Evolutionary conservation across 805 yeast genomes (phyloP).

Genomic region (Teunomyces pallodes): DNA sequence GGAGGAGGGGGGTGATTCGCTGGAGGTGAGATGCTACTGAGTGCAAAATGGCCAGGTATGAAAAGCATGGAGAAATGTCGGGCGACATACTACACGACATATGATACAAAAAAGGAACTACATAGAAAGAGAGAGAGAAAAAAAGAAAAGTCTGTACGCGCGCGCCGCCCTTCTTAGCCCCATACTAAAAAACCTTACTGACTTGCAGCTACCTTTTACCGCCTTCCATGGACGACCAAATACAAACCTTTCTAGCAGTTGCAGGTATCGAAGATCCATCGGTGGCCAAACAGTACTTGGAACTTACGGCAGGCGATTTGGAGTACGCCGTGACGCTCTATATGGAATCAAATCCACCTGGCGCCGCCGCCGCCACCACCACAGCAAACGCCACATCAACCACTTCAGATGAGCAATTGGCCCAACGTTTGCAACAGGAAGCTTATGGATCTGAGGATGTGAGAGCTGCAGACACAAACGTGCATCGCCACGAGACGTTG

Average conservation of each 20-base stretch:
- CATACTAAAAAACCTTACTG: too few species aligned
- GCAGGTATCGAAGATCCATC: constrained; percentile 70
- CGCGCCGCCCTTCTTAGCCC: not conserved
- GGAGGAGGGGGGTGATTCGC: not conserved
- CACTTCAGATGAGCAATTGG: constrained; percentile 36
- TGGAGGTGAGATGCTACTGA: not conserved
- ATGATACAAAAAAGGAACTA: not conserved
- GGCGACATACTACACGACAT: not conserved
- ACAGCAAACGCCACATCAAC: constrained; percentile 35
- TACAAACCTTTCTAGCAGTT: constrained; percentile 78
- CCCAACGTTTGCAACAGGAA: constrained; percentile 62
- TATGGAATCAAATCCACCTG: constrained; percentile 52
- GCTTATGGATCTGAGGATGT: constrained; percentile 43
- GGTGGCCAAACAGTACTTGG: constrained; percentile 73
- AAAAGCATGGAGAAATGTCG: not conserved
- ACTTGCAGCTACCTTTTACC: too few species aligned
- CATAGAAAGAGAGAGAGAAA: not conserved
- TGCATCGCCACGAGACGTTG: constrained; percentile 73
- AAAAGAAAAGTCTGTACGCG: not conserved
- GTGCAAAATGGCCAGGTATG: not conserved
- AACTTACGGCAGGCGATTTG: constrained; percentile 71
- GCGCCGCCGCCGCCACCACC: constrained; percentile 7
- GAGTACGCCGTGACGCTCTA: constrained; percentile 83
- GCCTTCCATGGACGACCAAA: constrained; percentile 42
- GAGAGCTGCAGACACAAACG: constrained; percentile 68